phyloP scores from a whole-genome alignment of 2,329 filamentous ascomycete genomes.

The Aspergillus amoenus region DNA sequence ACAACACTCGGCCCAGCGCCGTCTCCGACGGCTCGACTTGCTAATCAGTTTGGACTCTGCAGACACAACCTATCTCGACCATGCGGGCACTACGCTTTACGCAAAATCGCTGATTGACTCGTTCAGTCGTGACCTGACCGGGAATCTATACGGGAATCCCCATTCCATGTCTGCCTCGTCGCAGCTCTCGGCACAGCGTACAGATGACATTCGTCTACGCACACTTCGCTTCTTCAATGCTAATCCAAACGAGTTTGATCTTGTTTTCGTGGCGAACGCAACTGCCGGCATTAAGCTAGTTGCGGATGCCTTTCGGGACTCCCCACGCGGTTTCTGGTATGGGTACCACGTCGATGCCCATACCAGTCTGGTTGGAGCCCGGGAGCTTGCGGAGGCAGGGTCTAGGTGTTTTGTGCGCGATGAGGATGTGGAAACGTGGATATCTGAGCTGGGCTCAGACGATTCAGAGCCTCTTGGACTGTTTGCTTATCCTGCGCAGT shows the following conservation, averaged over 20 bases:
- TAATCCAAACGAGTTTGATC: constrained; percentile 75
- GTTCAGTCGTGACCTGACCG: constrained; percentile 76
- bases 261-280: constrained; percentile 89
- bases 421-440: constrained; percentile 64
- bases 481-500: constrained; percentile 87
- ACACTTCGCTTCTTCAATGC: constrained; percentile 77
- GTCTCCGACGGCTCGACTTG: background rate
- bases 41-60: background rate
- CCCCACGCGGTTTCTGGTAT: constrained; percentile 70
- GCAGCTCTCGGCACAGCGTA: constrained; percentile 68
- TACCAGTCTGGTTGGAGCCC: constrained; percentile 79
- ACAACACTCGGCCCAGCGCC: background rate
- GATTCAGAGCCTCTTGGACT: constrained; percentile 37
- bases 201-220: constrained; percentile 73
- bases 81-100: constrained; percentile 88
- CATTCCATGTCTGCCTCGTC: constrained; percentile 84
- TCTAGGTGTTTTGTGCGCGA: constrained; percentile 64
- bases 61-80: constrained; percentile 83
- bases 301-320: constrained; percentile 70
- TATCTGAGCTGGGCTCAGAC: constrained; percentile 41
- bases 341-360: constrained; percentile 82
- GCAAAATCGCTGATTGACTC: constrained; percentile 76
- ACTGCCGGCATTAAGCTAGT: constrained; percentile 89
- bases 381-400: constrained; percentile 67
- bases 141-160: constrained; percentile 82